Evolutionary conservation across 2,329 filamentous ascomycete genomes (phyloP).

Genomic region (Ophiostoma sp.): DNA sequence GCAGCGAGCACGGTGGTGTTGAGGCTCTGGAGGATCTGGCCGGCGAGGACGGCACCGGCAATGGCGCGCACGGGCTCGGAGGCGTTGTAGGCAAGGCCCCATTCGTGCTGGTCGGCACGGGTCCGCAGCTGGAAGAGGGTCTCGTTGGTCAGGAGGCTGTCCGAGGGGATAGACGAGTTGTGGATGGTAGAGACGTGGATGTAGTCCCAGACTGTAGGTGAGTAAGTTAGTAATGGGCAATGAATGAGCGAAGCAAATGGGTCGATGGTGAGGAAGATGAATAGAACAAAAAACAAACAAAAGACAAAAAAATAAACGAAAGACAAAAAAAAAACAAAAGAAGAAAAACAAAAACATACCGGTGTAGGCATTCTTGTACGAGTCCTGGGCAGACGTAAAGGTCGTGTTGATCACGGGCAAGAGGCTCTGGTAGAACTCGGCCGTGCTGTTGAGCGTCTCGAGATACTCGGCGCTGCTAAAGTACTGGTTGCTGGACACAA

Average conservation of each 20-base stretch:
- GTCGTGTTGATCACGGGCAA: slow-evolving; percentile 52
- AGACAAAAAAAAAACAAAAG: background rate
- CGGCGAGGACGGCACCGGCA: slow-evolving; percentile 53
- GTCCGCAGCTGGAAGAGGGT: slow-evolving; percentile 59
- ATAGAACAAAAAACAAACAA: background rate
- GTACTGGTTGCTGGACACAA: slow-evolving; percentile 52
- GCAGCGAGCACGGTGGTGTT: slow-evolving; percentile 43
- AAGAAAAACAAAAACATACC: slow-evolving; percentile 40
- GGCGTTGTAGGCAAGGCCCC: slow-evolving; percentile 73
- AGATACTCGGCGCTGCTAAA: slow-evolving; percentile 46
- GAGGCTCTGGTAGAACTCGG: slow-evolving; percentile 54
- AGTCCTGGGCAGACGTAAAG: slow-evolving; percentile 43
- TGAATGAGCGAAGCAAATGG: background rate
- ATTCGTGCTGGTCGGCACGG: slow-evolving; percentile 78
- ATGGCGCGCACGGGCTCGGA: slow-evolving; percentile 61
- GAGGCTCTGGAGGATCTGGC: slow-evolving; percentile 50
- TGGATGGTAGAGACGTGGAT: slow-evolving; percentile 57
- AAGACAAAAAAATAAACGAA: background rate
- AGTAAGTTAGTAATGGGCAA: slow-evolving; percentile 9
- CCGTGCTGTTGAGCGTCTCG: slow-evolving; percentile 45
- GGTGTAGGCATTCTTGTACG: slow-evolving; percentile 57
- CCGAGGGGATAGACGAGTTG: slow-evolving; percentile 54
- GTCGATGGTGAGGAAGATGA: no score
- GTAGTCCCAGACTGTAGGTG: slow-evolving; percentile 50
- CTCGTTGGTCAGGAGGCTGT: slow-evolving; percentile 53